Evolutionary conservation across 805 yeast species (phyloP), one percentile per base, ranked within the genome.

Genomic region (Priceomyces melissophilus): DNA sequence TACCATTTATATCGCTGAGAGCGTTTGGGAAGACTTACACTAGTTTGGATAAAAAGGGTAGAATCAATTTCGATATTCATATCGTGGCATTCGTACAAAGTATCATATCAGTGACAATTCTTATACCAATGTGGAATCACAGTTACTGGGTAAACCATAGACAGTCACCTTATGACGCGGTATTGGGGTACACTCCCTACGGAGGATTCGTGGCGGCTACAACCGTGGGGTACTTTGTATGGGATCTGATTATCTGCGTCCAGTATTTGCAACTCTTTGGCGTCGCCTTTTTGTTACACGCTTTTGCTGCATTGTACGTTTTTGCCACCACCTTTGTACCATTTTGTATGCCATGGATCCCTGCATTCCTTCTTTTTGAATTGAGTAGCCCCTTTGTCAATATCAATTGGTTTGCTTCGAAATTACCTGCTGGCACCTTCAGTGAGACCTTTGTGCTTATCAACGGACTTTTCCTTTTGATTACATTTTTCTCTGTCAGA

Each of bases 331-430:
- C 87, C 2, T 70, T 85, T 44, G 59, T 70, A 26, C 96, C 96
- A 3, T 86, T 81, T 61, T 78, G 87, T 57, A 80, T 83, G 61
- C 84, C 89, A 38, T 84, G 85, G 79, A 76, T 86, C 20, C 91
- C 96, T 1, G 79, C 82, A 14, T 93, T 90, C 59, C 71, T 93
- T 52, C 59, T 86, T 37, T 93, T 85, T 62, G 99, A 93, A 65
- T 74, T 86, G 31, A 84, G 95, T 35, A 87, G 97, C 2, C 98
- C 98, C 7, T 93, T 93, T 64, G 96, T 93, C 46, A 95, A 93
- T 63, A 60, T 87, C 57, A 87, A 93, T 61, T 93, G 97, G 96
- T 90, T 84, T 61, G 81, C 88, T 27, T 75, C 84, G 26, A 82
- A 86, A 52, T 69, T 89, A 12, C 93, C 96, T 1, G 72, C 72